These are phyloP conservation scores for Kodamaea sp. DNA, from an alignment of 1,139 yeast genomes.

Conservation along the genomic window DNA sequence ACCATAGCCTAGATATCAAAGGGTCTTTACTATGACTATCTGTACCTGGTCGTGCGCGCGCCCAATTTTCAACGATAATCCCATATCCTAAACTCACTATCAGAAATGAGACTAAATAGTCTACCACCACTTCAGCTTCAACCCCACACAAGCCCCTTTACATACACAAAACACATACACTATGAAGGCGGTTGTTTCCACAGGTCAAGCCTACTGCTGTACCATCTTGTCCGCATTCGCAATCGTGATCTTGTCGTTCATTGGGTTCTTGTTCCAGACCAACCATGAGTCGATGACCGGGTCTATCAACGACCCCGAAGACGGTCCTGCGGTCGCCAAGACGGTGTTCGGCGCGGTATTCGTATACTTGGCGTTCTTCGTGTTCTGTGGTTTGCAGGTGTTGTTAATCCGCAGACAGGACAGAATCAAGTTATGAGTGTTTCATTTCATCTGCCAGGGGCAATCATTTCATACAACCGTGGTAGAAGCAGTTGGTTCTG, in stretches of 20 bases:
- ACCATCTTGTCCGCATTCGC: conserved; percentile 91
- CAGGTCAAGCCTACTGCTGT: conserved; percentile 93
- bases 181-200: conserved; percentile 34
- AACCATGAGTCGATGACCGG: conserved; percentile 95
- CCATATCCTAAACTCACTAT: background rate
- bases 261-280: conserved; percentile 76
- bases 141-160: conserved; percentile 1
- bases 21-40: too few species aligned
- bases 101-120: conserved; percentile 1
- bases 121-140: background rate
- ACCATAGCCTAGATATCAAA: too few species aligned
- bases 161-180: conserved; percentile 1
- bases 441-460: too few species aligned
- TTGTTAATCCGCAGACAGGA: conserved; percentile 59
- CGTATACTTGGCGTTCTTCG: conserved; percentile 76
- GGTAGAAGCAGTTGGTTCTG: too few species aligned
- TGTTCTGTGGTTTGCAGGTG: conserved; percentile 88
- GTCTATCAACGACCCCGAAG: conserved; percentile 83
- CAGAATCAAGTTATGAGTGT: conserved; percentile 48
- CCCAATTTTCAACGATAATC: background rate
- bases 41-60: conserved; percentile 1
- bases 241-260: conserved; percentile 77
- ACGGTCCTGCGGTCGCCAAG: conserved; percentile 90
- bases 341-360: conserved; percentile 89
- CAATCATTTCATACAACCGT: too few species aligned